Conservation (phyloP, 768 basidiomycete genomes). For the Steccherinum ochraceum region DNA sequence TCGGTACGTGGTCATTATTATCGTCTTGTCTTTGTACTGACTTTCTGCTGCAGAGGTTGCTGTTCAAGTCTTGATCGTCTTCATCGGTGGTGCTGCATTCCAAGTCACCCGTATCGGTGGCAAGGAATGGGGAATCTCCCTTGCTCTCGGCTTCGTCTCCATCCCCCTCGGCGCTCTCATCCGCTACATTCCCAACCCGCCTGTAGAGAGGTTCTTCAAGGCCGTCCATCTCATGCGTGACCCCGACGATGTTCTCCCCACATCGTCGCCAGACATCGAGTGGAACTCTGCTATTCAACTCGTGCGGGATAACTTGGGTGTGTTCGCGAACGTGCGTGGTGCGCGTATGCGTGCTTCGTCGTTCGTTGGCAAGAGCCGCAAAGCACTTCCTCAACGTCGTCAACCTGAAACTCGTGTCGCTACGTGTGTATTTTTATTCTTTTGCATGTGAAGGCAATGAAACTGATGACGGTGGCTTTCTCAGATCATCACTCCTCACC, state of each 20-base stretch:
- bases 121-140: slow-evolving; percentile 89
- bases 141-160: slow-evolving; percentile 81
- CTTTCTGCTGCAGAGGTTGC: slow-evolving; percentile 58
- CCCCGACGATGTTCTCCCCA: slow-evolving; percentile 56
- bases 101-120: slow-evolving; percentile 74
- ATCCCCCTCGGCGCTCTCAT: slow-evolving; percentile 83
- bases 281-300: slow-evolving; percentile 79
- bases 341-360: slow-evolving; percentile 83
- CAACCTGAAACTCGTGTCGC: slow-evolving; percentile 38
- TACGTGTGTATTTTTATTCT: slow-evolving; percentile 36
- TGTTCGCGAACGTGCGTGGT: slow-evolving; percentile 80
- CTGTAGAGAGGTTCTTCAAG: slow-evolving; percentile 62
- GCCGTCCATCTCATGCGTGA: slow-evolving; percentile 54
- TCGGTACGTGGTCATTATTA: slow-evolving; percentile 50
- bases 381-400: slow-evolving; percentile 42
- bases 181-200: slow-evolving; percentile 74
- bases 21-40: not conserved
- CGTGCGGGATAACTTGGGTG: slow-evolving; percentile 81
- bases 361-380: slow-evolving; percentile 80
- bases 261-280: slow-evolving; percentile 45
- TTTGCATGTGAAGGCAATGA: slow-evolving; percentile 11
- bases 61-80: slow-evolving; percentile 83
- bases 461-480: slow-evolving; percentile 26
- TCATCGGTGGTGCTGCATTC: slow-evolving; percentile 89
- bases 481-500: slow-evolving; percentile 61